Evolutionary conservation across 2,329 filamentous ascomycete genomes (phyloP), one percentile per base, ranked within the genome.

Genomic region (Harringtonia aguacate): DNA sequence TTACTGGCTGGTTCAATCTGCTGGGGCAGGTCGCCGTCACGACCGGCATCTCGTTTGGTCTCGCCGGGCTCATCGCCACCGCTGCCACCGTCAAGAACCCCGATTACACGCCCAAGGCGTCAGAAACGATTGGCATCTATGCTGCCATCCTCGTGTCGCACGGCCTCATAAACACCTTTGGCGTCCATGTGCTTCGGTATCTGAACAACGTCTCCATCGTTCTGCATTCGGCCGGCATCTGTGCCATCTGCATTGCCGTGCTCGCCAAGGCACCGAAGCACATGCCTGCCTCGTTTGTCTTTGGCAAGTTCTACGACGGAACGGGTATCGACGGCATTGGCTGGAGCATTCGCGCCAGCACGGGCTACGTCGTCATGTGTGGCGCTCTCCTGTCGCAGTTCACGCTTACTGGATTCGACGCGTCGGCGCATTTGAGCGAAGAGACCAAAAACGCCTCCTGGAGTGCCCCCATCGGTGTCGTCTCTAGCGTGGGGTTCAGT

Each of bases 121-220:
- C 52, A 14, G 65, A 66, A 48, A 75, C 70, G 4, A 67, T 79
- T 40, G 74, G 72, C n/a, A 78, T 79, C 46, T 77, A 77, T 49
- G 73, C 72, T 7, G 75, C 73, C 7, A 60, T 78, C 5, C 64
- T 79, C 4, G 49, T 72, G 29, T 72, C 68, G 4, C 73, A 77
- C 51, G 73, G 63, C 15, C 53, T 74, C 2, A 61, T 77, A 52
- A 79, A 79, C 55, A 73, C 70, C 0, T 77, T 79, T 50, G 74
- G 73, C 38, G 73, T 77, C 1, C 66, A 65, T 46, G 59, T 70
- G n/a, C 62, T 79, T 17, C 64, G 68, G 31, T 71, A 75, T 52
- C 58, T 79, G 24, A 79, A 77, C 58, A 77, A 76, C 52, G 58
- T 64, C 2, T 75, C 70, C 22, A 76, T 79, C 47, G 45, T 70